Conservation (phyloP, 2,329 filamentous ascomycete genomes). For the Pseudogymnoascus sp. region DNA sequence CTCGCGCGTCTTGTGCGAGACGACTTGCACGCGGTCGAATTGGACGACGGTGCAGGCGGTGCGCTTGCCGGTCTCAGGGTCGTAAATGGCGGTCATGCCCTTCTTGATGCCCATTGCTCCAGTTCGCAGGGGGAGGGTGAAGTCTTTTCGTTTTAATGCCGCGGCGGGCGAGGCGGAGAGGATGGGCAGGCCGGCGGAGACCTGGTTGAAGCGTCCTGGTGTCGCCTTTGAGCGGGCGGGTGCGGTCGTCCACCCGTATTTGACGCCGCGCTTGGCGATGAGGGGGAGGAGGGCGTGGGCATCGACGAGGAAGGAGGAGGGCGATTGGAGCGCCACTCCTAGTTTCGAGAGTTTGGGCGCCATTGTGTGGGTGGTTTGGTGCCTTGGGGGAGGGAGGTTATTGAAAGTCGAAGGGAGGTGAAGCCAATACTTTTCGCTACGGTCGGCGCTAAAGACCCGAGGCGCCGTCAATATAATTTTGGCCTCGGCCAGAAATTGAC, state of each 20-base stretch:
- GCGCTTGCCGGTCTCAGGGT: conserved; percentile 63
- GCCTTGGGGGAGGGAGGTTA: not conserved
- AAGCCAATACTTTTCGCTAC: conserved; percentile 14
- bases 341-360: conserved; percentile 28
- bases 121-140: conserved; percentile 57
- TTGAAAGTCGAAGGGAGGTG: conserved; percentile 8
- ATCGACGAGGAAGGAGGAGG: conserved; percentile 24
- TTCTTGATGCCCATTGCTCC: conserved; percentile 84
- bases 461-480: conserved; percentile 25
- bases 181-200: conserved; percentile 44
- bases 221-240: conserved; percentile 37
- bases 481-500: conserved; percentile 3
- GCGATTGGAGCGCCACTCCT: conserved; percentile 23
- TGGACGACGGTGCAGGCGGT: conserved; percentile 87
- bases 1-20: conserved; percentile 73
- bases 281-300: conserved; percentile 26
- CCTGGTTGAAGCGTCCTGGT: conserved; percentile 48
- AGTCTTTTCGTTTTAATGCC: conserved; percentile 48
- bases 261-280: conserved; percentile 27
- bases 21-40: conserved; percentile 83
- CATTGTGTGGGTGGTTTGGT: conserved; percentile 23
- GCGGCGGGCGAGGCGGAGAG: conserved; percentile 51
- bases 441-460: conserved; percentile 17
- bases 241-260: conserved; percentile 50
- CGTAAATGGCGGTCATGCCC: conserved; percentile 90